Base-by-base conservation (phyloP, 768 basidiomycete species). In the Russula lepida region DNA sequence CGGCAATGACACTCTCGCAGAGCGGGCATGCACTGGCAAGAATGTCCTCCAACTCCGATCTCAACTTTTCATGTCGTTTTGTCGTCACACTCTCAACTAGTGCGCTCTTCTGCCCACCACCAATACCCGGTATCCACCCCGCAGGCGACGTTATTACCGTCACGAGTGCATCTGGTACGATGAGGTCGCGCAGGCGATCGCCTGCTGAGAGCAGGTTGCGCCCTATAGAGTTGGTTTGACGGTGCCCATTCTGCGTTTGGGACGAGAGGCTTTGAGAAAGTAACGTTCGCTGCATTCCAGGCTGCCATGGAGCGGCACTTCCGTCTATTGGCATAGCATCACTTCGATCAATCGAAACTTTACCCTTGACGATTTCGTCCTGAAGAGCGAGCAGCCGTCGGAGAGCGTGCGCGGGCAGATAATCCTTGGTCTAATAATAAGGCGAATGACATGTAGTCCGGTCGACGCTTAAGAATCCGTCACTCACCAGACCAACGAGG, bases 141-240 rank as follows among this genome's bases (percentile, higher is more conserved):
- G 67, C 73, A 4, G 88, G 86, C 6, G 86, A 80, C 1, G 88
- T 84, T 57, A 98, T 88, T 23, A 92, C 81, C 33, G 84, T 81
- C 30, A 92, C 94, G 15, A 98, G 79, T 3, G 93, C 89, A 68
- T 98, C 97, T 13, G 97, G 97, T 8, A 98, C 76, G 68, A 99
- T 95, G 54, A 98, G 77, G 71, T 98, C 94, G 46, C 94, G 82
- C 55, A 99, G 74, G 59, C 84, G 83, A 72, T 98, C 95, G 5
- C 93, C 91, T 0, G 93, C 93, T 23, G 88, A 89, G 27, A 94
- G 82, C 19, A 97, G 75, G 68, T 89, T 91, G 50, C 87, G 82
- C 12, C 89, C 88, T 41, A 92, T 75, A 11, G 84, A 74, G 67
- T 83, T 85, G 11, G 85, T 83, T 35, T 82, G 83, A 54, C 83